Evolutionary conservation across 352 stramenopile genomes (phyloP).

Genomic region (Vaucheria bursata): DNA sequence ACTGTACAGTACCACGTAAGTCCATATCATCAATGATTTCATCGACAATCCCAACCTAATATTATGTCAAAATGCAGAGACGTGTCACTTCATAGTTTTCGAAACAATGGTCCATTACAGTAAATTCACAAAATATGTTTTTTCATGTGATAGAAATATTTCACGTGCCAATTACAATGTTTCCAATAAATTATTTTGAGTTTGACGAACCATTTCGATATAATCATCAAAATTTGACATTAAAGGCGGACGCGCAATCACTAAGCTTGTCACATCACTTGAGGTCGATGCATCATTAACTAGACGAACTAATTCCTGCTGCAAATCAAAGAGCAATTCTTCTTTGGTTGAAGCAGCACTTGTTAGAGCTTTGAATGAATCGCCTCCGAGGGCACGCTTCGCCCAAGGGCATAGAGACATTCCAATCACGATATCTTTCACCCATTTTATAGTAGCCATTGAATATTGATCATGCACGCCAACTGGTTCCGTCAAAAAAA

Average conservation of each 20-base stretch:
- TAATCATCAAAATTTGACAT: constrained; percentile 25
- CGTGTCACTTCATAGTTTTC: too few relatives aligned
- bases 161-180: too few relatives aligned
- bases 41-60: constrained; percentile 16
- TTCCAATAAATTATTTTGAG: too few relatives aligned
- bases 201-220: neutral
- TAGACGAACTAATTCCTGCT: neutral
- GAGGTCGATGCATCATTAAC: neutral
- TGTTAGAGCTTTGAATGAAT: neutral
- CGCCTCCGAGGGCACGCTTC: neutral
- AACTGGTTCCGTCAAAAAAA: too few relatives aligned
- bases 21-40: constrained; percentile 34
- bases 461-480: constrained; percentile 9
- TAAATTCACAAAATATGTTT: too few relatives aligned
- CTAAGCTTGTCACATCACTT: constrained; percentile 23
- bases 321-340: neutral
- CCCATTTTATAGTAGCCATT: constrained; percentile 20
- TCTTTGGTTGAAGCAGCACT: neutral
- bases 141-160: too few relatives aligned
- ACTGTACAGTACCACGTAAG: constrained; percentile 29
- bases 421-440: constrained; percentile 27
- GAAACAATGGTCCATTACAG: too few relatives aligned
- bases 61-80: too few relatives aligned
- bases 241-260: constrained; percentile 25
- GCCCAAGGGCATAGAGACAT: constrained; percentile 40